Conservation (phyloP, 495 filamentous ascomycete genomes). For the Hypoxylon fragiforme region DNA sequence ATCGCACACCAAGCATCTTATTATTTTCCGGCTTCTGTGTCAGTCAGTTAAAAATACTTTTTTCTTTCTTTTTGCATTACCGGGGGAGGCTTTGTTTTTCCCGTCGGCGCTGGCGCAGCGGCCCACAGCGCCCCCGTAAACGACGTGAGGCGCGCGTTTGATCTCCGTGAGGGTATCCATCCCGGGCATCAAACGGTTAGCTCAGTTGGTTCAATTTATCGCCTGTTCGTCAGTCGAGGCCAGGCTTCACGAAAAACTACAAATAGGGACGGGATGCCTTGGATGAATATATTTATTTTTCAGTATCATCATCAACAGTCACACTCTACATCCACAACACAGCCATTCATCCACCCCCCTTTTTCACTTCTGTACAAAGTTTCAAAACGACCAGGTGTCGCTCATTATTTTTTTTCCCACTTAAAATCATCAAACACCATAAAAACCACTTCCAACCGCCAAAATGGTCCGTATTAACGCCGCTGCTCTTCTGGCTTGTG, state of each 20-base stretch:
- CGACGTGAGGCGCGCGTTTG: not conserved
- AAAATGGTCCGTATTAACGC: conserved; percentile 47
- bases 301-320: not conserved
- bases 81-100: too few species aligned
- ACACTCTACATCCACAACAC: not conserved
- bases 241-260: conserved; percentile 10
- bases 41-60: conserved; percentile 1
- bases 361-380: conserved; percentile 14
- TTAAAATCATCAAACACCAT: conserved; percentile 10
- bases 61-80: not conserved
- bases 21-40: not conserved
- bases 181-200: not conserved
- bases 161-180: not conserved
- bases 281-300: not conserved
- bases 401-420: conserved; percentile 3
- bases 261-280: conserved; percentile 13
- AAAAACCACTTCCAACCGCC: conserved; percentile 15
- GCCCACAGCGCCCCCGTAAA: not conserved
- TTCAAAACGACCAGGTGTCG: conserved; percentile 37
- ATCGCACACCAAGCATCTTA: conserved; percentile 25
- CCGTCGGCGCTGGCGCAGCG: not conserved
- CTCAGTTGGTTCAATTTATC: conserved; percentile 1
- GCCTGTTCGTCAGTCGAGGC: conserved; percentile 9
- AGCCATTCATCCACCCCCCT: not conserved
- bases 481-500: conserved; percentile 39